Percentiles rank a stretch among this genome's conserved stretches.
phyloP scores from a whole-genome alignment of 2,329 filamentous ascomycete genomes.

The Xylariales sp. region DNA sequence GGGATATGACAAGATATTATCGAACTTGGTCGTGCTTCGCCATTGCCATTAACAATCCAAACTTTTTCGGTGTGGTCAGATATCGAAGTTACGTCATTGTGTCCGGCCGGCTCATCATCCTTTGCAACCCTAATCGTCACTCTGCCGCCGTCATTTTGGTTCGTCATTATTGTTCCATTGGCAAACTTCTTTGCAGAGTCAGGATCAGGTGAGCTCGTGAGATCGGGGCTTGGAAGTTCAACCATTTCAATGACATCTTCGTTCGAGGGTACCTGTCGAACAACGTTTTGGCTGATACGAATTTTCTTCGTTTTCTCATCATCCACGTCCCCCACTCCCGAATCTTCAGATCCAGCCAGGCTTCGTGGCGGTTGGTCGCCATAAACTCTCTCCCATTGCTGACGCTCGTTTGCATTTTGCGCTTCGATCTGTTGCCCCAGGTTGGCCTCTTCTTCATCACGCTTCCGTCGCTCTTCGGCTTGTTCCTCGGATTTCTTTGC shows the following conservation, averaged over 20 bases:
- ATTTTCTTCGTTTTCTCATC: slow-evolving; percentile 54
- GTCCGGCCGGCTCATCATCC: slow-evolving; percentile 58
- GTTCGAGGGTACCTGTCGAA: slow-evolving; percentile 50
- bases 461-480: slow-evolving; percentile 59
- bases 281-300: slow-evolving; percentile 50
- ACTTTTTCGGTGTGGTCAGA: slow-evolving; percentile 50
- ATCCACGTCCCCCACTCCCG: slow-evolving; percentile 61
- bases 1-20: slow-evolving; percentile 44
- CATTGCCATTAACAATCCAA: slow-evolving; percentile 49
- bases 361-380: slow-evolving; percentile 62
- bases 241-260: slow-evolving; percentile 67
- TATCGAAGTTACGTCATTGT: slow-evolving; percentile 32
- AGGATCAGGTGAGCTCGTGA: slow-evolving; percentile 31
- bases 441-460: slow-evolving; percentile 71
- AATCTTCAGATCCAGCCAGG: slow-evolving; percentile 58
- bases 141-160: slow-evolving; percentile 56
- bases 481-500: slow-evolving; percentile 63
- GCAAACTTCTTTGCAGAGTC: slow-evolving; percentile 20
- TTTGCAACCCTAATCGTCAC: slow-evolving; percentile 65
- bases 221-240: slow-evolving; percentile 56
- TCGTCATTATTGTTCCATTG: slow-evolving; percentile 56
- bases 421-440: slow-evolving; percentile 75
- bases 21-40: slow-evolving; percentile 48
- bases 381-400: slow-evolving; percentile 82
- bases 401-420: slow-evolving; percentile 69